A percentile compares a stretch with the other conserved stretches of the same genome.
phyloP scores from a whole-genome alignment of 192 early-diverging fungal species.

The Helicostylum pulchrum region DNA sequence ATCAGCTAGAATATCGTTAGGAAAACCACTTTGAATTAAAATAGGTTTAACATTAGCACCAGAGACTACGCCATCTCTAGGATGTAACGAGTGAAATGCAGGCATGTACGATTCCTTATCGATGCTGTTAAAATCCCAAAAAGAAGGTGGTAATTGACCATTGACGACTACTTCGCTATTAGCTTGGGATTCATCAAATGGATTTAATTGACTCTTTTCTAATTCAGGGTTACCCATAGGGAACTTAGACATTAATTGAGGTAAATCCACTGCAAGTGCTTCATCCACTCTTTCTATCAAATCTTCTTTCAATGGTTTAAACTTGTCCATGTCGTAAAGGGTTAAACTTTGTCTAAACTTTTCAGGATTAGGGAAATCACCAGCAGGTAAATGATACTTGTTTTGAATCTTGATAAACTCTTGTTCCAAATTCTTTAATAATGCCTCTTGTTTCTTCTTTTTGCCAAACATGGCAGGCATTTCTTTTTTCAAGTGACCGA shows the following conservation, averaged over 20 bases:
- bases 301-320: slow-evolving; percentile 70
- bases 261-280: slow-evolving; percentile 72
- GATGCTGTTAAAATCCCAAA: slow-evolving; percentile 54
- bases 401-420: slow-evolving; percentile 77
- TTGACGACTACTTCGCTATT: background rate
- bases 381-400: slow-evolving; percentile 64
- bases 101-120: slow-evolving; percentile 49
- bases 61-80: slow-evolving; percentile 54
- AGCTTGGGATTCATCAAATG: slow-evolving; percentile 35
- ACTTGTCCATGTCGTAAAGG: slow-evolving; percentile 78
- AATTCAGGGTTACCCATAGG: slow-evolving; percentile 74
- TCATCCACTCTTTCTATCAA: slow-evolving; percentile 67
- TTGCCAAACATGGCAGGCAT: slow-evolving; percentile 86
- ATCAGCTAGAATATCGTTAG: slow-evolving; percentile 61
- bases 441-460: slow-evolving; percentile 65
- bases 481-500: slow-evolving; percentile 76
- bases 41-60: slow-evolving; percentile 56
- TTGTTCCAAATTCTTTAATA: slow-evolving; percentile 67
- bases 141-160: slow-evolving; percentile 41
- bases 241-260: slow-evolving; percentile 73
- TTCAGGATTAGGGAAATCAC: slow-evolving; percentile 83
- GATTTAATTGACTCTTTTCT: slow-evolving; percentile 55
- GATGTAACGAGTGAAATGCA: slow-evolving; percentile 46
- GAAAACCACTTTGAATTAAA: slow-evolving; percentile 63
- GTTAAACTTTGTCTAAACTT: slow-evolving; percentile 65